phyloP scores from a whole-genome alignment of 2,329 filamentous ascomycete species.

The Xylariaceae sp. region DNA sequence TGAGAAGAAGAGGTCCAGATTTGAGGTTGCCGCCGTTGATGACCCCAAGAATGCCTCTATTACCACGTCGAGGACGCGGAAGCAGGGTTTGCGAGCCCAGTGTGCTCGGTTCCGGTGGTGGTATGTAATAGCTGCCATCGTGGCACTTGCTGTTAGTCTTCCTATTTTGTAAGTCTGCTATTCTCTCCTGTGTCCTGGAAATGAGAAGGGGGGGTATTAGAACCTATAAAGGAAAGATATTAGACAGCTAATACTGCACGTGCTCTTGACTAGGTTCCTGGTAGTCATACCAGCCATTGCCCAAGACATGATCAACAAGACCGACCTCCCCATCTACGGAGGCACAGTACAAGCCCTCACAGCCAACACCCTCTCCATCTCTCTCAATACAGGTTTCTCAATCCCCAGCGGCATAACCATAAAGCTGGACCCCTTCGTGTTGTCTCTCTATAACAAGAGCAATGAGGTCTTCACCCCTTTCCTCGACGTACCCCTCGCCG shows the following conservation, averaged over 20 bases:
- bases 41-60: background rate
- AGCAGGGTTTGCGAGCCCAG: constrained; percentile 30
- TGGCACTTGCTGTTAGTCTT: constrained; percentile 36
- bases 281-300: constrained; percentile 38
- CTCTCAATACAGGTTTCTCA: constrained; percentile 32
- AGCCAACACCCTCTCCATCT: constrained; percentile 31
- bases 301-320: constrained; percentile 35
- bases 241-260: background rate
- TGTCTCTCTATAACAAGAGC: constrained; percentile 32
- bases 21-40: constrained; percentile 31
- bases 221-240: background rate
- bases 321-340: constrained; percentile 33
- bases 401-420: constrained; percentile 34
- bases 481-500: constrained; percentile 22
- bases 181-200: background rate
- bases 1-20: no score
- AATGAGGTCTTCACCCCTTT: constrained; percentile 29
- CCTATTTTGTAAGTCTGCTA: constrained; percentile 34
- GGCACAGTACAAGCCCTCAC: constrained; percentile 33
- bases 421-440: constrained; percentile 31
- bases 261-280: constrained; percentile 32
- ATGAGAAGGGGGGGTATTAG: background rate
- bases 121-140: constrained; percentile 32
- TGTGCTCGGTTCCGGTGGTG: constrained; percentile 37
- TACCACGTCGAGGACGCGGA: constrained; percentile 2